Evolutionary conservation across 768 basidiomycete genomes (phyloP), one percentile per base, ranked within the genome.

Genomic region (Mrakia frigida): DNA sequence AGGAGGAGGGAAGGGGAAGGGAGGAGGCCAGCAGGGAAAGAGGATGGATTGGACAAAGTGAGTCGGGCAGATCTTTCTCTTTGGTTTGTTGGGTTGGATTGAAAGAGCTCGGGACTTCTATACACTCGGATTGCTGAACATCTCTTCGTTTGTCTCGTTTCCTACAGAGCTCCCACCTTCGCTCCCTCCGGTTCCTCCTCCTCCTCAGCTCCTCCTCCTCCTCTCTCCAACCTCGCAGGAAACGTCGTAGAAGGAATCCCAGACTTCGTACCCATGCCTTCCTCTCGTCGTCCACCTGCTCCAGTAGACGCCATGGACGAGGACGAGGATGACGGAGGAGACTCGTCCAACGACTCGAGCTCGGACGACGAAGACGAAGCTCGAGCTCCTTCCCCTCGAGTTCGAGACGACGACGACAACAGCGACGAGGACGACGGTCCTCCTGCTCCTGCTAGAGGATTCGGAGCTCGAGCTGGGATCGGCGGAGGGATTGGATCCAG

Each of bases 41-140:
- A 37, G 53, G 39, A 68, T 52, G 21, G 73, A 78, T 52, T 74
- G 67, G 46, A 70, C 77, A 60, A 74, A 70, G 77, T 78, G 25
- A 56, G 77, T 69, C 9, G 1, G 21, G 23, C 4, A 6, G 35
- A 33, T 70, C 67, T 28, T 7, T 69, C 50, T 28, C 10, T 69
- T 25, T 9, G 69, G 23, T 6, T 53, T 25, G 43, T 14, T 68
- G 61, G 23, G 46, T 33, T n/a, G 31, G n/a, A 9, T 18, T 46
- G 43, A 18, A 46, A 46, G 43, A 46, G 43, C 9, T 7, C 43
- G 9, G 43, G 7, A 46, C 46, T 2, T 4, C 46, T 50, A 50
- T 21, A 11, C 11, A n/a, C 35, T 25, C 39, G 41, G 4, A 28
- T 41, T 13, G 18, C 73, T 63, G 39, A n/a, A 50, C 56, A 14